Conservation (phyloP, 768 basidiomycete species). For the Pulveroboletus ravenelii region DNA sequence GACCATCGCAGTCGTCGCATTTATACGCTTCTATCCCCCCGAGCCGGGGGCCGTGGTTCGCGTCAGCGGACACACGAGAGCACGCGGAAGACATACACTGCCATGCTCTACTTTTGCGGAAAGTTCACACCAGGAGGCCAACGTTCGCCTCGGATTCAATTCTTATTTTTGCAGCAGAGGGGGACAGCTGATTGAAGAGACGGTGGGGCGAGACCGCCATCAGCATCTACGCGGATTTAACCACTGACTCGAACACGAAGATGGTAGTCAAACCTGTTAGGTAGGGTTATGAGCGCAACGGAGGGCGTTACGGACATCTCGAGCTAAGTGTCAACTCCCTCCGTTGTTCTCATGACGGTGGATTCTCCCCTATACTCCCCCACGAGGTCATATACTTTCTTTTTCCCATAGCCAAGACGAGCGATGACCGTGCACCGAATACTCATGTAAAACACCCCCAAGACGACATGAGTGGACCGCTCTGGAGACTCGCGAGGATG, state of each 20-base stretch:
- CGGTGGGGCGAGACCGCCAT: not conserved
- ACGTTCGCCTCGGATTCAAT: not conserved
- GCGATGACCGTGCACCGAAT: too few relatives aligned
- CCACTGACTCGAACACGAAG: too few relatives aligned
- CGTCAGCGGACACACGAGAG: not conserved
- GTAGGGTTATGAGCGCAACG: not conserved
- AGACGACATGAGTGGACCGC: too few relatives aligned
- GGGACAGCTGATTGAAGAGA: conserved; percentile 5
- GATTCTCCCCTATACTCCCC: not conserved
- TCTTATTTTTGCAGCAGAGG: not conserved
- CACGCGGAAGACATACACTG: not conserved
- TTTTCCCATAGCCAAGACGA: not conserved
- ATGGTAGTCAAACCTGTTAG: too few relatives aligned
- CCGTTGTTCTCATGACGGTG: conserved; percentile 7
- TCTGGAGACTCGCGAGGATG: too few relatives aligned
- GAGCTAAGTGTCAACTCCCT: not conserved
- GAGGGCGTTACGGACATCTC: not conserved
- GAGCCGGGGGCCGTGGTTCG: not conserved
- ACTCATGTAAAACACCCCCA: too few relatives aligned
- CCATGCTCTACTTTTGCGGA: not conserved
- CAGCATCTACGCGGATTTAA: too few relatives aligned
- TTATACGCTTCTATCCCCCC: conserved; percentile 10
- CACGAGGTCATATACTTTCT: not conserved
- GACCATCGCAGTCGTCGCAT: not conserved
- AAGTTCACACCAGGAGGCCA: not conserved